Conservation (phyloP, 345 rosid genomes). For the Populus alba region DNA sequence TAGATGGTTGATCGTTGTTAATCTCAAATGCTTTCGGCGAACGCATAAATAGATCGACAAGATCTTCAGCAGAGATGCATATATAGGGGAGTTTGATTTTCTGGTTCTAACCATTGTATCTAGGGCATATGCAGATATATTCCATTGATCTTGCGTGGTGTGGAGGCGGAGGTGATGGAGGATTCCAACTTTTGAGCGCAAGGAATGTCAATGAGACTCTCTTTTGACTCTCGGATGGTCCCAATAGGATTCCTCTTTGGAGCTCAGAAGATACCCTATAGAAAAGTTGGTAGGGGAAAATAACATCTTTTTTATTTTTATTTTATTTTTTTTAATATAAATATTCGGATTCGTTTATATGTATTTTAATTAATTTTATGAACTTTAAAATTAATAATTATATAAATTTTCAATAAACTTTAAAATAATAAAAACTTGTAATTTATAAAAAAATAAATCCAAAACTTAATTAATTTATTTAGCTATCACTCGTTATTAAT, state of each 20-base stretch:
- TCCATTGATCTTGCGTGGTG: not conserved
- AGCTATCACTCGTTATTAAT: too few species aligned
- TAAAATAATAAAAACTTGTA: too few species aligned
- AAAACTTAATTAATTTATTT: too few species aligned
- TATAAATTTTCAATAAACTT: too few species aligned
- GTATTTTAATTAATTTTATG: too few species aligned
- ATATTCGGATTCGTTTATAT: too few species aligned
- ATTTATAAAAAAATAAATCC: too few species aligned
- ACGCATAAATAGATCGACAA: not conserved
- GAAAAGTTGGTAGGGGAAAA: not conserved
- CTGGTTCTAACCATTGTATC: not conserved
- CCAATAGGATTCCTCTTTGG: not conserved
- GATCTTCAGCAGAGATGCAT: not conserved
- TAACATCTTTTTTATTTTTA: too few species aligned
- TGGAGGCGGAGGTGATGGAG: too few species aligned
- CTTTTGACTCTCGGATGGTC: conserved; percentile 1
- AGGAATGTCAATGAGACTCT: conserved; percentile 1
- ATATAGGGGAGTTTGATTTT: not conserved
- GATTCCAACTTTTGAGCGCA: not conserved
- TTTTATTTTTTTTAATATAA: too few species aligned
- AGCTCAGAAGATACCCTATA: not conserved
- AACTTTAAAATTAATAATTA: too few species aligned
- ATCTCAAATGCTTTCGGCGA: not conserved
- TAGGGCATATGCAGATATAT: not conserved
- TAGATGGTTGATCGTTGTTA: not conserved